These are phyloP conservation scores for Halocafeteria seosinensis DNA, from an alignment of 108 stramenopile species.

Conservation along the genomic window DNA sequence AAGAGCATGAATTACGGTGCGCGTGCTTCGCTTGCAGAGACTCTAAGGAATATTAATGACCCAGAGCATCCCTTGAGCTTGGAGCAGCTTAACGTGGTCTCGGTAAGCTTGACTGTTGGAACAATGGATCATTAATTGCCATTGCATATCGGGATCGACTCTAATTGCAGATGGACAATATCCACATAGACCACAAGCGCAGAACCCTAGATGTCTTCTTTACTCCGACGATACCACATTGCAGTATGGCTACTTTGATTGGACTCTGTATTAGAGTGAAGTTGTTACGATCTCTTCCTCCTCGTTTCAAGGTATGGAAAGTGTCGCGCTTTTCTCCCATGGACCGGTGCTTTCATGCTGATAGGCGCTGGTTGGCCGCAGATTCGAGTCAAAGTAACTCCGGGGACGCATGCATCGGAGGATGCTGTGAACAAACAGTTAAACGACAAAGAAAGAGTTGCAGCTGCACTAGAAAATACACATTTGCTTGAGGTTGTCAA, in stretches of 20 bases:
- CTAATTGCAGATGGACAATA: constrained; percentile 29
- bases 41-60: constrained; percentile 86
- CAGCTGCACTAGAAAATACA: constrained; percentile 92
- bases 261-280: constrained; percentile 85
- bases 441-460: constrained; percentile 87
- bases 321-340: too few species aligned
- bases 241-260: constrained; percentile 95
- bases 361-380: too few species aligned
- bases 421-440: constrained; percentile 88
- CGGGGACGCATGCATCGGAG: constrained; percentile 87
- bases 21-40: constrained; percentile 23
- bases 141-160: neutral
- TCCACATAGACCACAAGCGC: constrained; percentile 40
- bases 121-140: neutral
- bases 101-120: constrained; percentile 5
- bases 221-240: constrained; percentile 84
- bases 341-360: neutral
- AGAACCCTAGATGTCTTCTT: constrained; percentile 19
- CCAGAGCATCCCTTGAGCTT: constrained; percentile 93
- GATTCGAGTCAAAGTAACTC: constrained; percentile 59
- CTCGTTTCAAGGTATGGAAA: constrained; percentile 64
- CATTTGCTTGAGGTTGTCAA: constrained; percentile 88
- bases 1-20: neutral
- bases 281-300: constrained; percentile 65
- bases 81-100: constrained; percentile 84